Percentiles rank a stretch among this genome's conserved stretches.
phyloP scores from a whole-genome alignment of 2,329 filamentous ascomycete species.

The Neoarthrinium moseri region DNA sequence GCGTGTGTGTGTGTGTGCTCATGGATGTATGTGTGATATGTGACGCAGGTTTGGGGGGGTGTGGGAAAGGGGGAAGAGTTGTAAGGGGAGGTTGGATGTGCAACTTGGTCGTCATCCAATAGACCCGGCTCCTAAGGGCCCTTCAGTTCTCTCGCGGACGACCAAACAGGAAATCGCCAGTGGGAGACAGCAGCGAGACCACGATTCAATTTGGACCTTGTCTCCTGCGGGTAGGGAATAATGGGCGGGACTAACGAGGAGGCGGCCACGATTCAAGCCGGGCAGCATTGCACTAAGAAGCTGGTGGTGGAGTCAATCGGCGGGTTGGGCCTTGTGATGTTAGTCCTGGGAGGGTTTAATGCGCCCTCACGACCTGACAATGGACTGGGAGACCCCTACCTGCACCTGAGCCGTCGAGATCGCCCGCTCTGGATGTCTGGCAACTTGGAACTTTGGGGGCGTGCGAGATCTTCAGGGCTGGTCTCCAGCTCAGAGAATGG shows the following conservation, averaged over 20 bases:
- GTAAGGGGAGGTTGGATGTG: neutral
- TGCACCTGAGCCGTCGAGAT: neutral
- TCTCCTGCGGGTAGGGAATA: neutral
- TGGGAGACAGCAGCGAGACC: neutral
- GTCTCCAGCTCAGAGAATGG: too few relatives aligned
- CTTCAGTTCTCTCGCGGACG: neutral
- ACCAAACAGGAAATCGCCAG: constrained; percentile 7
- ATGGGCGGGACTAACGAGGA: constrained; percentile 1
- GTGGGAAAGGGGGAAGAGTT: too few relatives aligned
- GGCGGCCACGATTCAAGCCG: constrained; percentile 5
- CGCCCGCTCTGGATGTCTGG: neutral
- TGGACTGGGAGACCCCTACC: neutral
- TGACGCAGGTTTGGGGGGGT: too few relatives aligned
- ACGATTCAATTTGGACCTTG: too few relatives aligned
- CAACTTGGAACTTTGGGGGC: too few relatives aligned
- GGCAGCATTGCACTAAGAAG: neutral
- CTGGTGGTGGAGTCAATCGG: neutral
- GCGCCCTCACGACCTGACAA: too few relatives aligned
- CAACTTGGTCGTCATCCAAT: too few relatives aligned
- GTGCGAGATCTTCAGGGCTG: neutral
- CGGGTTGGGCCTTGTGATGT: neutral
- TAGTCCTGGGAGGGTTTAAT: neutral
- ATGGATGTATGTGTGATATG: neutral
- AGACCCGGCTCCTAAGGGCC: too few relatives aligned
- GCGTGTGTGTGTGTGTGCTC: neutral